Conservation (phyloP, 78 protist genomes). For the Guillardia theta region DNA sequence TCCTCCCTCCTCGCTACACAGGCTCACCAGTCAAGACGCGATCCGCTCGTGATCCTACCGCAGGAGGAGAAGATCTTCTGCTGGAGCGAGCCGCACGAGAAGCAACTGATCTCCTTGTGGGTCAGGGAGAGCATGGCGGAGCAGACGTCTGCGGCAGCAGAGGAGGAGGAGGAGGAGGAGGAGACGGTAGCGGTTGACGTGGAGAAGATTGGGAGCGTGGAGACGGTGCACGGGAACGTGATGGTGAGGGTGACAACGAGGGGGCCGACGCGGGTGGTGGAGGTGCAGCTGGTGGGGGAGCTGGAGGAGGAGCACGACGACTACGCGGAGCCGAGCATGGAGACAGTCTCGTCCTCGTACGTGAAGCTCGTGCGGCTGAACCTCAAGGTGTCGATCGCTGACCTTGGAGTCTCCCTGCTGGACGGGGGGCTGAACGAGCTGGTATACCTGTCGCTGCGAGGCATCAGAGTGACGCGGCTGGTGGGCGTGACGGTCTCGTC, state of each 20-base stretch:
- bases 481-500: not conserved
- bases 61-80: not conserved
- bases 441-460: not conserved
- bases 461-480: not conserved
- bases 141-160: not conserved
- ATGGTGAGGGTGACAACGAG: not conserved
- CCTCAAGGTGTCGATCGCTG: not conserved
- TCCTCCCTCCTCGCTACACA: not conserved
- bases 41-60: not conserved
- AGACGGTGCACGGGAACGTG: not conserved
- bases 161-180: not conserved
- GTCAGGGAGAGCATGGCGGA: not conserved
- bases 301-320: not conserved
- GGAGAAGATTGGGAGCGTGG: not conserved
- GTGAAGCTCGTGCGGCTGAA: not conserved
- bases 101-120: not conserved
- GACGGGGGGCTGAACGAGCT: not conserved
- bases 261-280: not conserved
- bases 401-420: not conserved
- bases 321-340: not conserved
- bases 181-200: not conserved
- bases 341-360: not conserved
- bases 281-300: not conserved
- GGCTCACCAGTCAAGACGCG: not conserved
- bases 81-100: not conserved